Conservation (phyloP, 2,329 filamentous ascomycete genomes). For the Lojkania enalia region DNA sequence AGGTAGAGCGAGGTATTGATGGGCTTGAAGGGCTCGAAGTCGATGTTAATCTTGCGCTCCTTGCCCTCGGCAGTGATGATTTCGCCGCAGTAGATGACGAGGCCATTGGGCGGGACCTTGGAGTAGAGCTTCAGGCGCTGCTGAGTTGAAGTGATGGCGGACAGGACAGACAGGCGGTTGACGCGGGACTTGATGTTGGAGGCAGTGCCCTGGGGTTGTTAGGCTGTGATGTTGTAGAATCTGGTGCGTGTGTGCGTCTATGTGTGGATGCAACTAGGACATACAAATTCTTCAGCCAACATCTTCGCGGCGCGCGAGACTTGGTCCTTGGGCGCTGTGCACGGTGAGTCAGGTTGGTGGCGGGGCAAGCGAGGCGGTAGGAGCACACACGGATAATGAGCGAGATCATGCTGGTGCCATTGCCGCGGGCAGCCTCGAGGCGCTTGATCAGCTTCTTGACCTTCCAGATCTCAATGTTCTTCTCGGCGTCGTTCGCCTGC, state of each 20-base stretch:
- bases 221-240: slow-evolving; percentile 10
- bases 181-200: slow-evolving; percentile 99
- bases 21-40: slow-evolving; percentile 99
- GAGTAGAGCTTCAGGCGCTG: slow-evolving; percentile 99
- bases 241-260: not conserved
- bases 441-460: slow-evolving; percentile 99
- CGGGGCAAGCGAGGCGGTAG: not conserved
- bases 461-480: slow-evolving; percentile 95
- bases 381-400: slow-evolving; percentile 85
- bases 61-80: slow-evolving; percentile 98
- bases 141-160: slow-evolving; percentile 97
- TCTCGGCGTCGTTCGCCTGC: slow-evolving; percentile 91
- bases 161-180: slow-evolving; percentile 96
- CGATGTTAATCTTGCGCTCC: slow-evolving; percentile 99
- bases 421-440: slow-evolving; percentile 93
- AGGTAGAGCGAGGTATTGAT: slow-evolving; percentile 99
- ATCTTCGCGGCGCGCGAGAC: slow-evolving; percentile 96
- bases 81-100: slow-evolving; percentile 99
- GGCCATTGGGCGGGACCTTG: slow-evolving; percentile 95
- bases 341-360: slow-evolving; percentile 25
- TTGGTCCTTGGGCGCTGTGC: slow-evolving; percentile 91
- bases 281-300: slow-evolving; percentile 99
- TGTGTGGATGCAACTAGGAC: slow-evolving; percentile 40
- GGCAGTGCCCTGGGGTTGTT: slow-evolving; percentile 74
- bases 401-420: slow-evolving; percentile 99